Conservation (phyloP, 345 rosid species). For the Capsella bursapastoris region DNA sequence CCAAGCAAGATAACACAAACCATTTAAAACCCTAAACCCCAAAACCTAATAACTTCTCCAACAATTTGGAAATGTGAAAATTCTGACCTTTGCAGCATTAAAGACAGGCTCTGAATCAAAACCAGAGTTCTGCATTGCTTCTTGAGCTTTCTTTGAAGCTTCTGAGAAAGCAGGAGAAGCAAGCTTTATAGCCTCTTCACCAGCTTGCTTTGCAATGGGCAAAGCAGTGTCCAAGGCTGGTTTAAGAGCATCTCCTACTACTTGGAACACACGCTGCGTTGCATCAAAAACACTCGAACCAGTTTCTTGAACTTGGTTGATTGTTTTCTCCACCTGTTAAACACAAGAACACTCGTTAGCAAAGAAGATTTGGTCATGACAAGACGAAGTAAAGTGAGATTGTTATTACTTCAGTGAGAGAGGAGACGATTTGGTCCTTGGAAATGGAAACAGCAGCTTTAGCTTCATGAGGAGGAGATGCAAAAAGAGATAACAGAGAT, state of each 20-base stretch:
- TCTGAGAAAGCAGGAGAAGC: slow-evolving; percentile 92
- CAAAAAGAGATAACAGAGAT: slow-evolving; percentile 63
- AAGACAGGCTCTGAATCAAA: slow-evolving; percentile 73
- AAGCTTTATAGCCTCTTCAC: slow-evolving; percentile 73
- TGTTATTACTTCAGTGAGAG: slow-evolving; percentile 63
- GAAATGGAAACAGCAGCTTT: slow-evolving; percentile 62
- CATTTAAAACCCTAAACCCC: not conserved
- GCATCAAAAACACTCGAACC: slow-evolving; percentile 67
- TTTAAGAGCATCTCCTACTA: slow-evolving; percentile 69
- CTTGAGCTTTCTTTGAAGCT: slow-evolving; percentile 86
- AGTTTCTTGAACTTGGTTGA: slow-evolving; percentile 72
- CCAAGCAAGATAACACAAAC: not conserved
- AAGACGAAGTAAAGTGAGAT: not conserved
- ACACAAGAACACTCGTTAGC: not conserved
- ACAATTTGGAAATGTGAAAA: not conserved
- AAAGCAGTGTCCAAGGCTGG: slow-evolving; percentile 75
- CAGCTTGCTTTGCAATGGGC: slow-evolving; percentile 76
- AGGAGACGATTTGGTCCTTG: slow-evolving; percentile 90
- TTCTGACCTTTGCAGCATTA: slow-evolving; percentile 75
- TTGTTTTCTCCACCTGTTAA: slow-evolving; percentile 79
- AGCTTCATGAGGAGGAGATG: slow-evolving; percentile 65
- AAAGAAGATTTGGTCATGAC: not conserved
- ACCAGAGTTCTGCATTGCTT: slow-evolving; percentile 84
- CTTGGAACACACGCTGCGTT: slow-evolving; percentile 63
- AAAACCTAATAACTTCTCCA: not conserved